Percentiles rank a stretch among this genome's conserved stretches.
Conservation (phyloP, 768 basidiomycete genomes). For the Phanerochaete sordida region DNA sequence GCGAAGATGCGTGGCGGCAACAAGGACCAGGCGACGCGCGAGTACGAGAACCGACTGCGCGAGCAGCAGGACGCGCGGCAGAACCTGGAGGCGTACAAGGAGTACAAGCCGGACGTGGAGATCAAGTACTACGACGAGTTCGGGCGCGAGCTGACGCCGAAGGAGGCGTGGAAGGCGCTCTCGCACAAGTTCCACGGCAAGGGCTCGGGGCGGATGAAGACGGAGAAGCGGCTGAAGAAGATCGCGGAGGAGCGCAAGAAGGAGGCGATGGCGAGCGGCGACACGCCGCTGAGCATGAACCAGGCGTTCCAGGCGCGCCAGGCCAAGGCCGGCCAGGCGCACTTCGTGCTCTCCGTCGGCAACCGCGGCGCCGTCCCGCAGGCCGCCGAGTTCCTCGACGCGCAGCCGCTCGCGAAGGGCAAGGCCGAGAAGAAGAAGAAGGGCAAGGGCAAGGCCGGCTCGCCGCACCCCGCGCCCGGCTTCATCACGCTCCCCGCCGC, state of each 20-base stretch:
- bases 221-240: slow-evolving; percentile 93
- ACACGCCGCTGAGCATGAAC: slow-evolving; percentile 95
- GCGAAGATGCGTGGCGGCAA: slow-evolving; percentile 72
- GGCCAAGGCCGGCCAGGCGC: slow-evolving; percentile 92
- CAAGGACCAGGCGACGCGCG: slow-evolving; percentile 91
- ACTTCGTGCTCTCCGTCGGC: slow-evolving; percentile 93
- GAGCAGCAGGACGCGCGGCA: slow-evolving; percentile 90
- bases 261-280: slow-evolving; percentile 89
- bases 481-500: slow-evolving; percentile 75
- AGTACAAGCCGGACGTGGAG: slow-evolving; percentile 96
- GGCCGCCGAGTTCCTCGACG: slow-evolving; percentile 74
- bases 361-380: slow-evolving; percentile 95
- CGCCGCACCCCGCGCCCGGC: slow-evolving; percentile 49
- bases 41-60: slow-evolving; percentile 89
- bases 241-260: slow-evolving; percentile 98
- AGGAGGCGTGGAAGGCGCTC: slow-evolving; percentile 98
- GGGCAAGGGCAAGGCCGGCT: slow-evolving; percentile 49
- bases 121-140: slow-evolving; percentile 97
- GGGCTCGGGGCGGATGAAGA: slow-evolving; percentile 95
- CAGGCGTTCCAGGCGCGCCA: slow-evolving; percentile 91
- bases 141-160: slow-evolving; percentile 80
- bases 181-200: slow-evolving; percentile 99
- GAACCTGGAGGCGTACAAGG: slow-evolving; percentile 77
- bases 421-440: slow-evolving; percentile 80
- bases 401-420: slow-evolving; percentile 76